Evolutionary conservation across 108 stramenopile species (phyloP), one percentile per base, ranked within the genome.

Genomic region (Skeletonema marinoi): DNA sequence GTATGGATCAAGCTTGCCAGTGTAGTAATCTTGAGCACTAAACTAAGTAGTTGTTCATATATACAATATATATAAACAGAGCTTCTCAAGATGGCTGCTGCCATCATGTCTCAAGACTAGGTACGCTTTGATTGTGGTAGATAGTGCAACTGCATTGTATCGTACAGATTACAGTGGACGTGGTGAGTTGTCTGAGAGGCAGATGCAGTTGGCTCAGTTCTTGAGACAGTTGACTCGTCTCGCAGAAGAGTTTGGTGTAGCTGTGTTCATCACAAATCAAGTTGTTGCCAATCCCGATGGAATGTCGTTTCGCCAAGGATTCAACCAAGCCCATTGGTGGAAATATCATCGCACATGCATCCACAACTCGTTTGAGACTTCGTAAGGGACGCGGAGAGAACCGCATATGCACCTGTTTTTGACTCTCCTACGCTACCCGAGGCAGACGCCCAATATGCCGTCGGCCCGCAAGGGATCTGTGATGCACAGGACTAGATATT

Each of bases 131-230:
- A 78, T 99, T 13, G 96, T 99, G 3, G 98, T 99, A 9, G 99
- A 99, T 75, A 92, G 89, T 46, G 99, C 99, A 2, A 99, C 99
- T n/a, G 98, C 98, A 5, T 77, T 99, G 35, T 99, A 92, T 87
- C 97, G 99, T 25, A 99, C 99, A 11, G 99, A 99, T 87, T 99
- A 98, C 84, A 90, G 85, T n/a, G 99, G 99, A 10, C 96, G 99
- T 65, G 99, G 99, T 7, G 99, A 98, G 81, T 89, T 98, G 32
- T 91, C 91, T 25, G 98, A 97, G 84, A 88, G 98, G 50, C 98
- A 99, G 83, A 92, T 92, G 92, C 97, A 97, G 74, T 95, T 99
- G 65, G 98, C 96, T n/a, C 97, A 98, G 71, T 99, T 99, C 77
- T 85, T 99, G 60, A 93, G 99, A 14, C 97, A 98, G 74, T 81